phyloP scores from a whole-genome alignment of 495 filamentous ascomycete species.

The Amniculicola lignicola region DNA sequence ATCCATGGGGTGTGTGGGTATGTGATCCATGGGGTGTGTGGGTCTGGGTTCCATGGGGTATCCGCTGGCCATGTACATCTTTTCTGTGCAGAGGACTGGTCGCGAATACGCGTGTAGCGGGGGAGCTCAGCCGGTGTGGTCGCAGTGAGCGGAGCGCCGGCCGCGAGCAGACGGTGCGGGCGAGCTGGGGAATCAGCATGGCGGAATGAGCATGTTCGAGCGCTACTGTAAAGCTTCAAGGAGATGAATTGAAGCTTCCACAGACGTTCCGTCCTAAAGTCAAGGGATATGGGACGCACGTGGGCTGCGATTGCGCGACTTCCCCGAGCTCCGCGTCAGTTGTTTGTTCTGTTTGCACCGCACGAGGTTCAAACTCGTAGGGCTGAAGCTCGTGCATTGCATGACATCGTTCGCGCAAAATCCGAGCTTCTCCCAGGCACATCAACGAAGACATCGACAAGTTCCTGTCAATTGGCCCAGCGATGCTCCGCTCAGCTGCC shows the following conservation, averaged over 20 bases:
- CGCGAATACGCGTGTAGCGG: slow-evolving; percentile 35
- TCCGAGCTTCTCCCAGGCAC: too few relatives aligned
- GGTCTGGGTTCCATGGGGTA: slow-evolving; percentile 16
- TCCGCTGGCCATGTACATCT: slow-evolving; percentile 35
- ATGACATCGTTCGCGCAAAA: too few relatives aligned
- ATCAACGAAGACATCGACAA: too few relatives aligned
- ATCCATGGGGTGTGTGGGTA: slow-evolving; percentile 4
- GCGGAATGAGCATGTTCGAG: slow-evolving; percentile 6
- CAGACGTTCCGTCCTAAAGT: too few relatives aligned
- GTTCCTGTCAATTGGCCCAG: background rate
- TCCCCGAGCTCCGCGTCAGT: too few relatives aligned
- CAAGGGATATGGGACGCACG: too few relatives aligned
- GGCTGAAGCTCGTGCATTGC: too few relatives aligned
- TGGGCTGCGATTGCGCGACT: too few relatives aligned
- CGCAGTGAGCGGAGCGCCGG: slow-evolving; percentile 10
- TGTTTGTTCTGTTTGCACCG: too few relatives aligned
- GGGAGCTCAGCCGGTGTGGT: background rate
- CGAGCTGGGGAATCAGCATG: slow-evolving; percentile 22
- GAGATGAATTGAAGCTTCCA: slow-evolving; percentile 3
- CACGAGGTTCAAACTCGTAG: too few relatives aligned
- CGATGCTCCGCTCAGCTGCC: slow-evolving; percentile 15
- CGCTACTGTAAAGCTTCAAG: too few relatives aligned
- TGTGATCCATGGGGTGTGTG: too few relatives aligned
- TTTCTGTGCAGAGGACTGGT: slow-evolving; percentile 42
- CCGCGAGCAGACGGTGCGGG: slow-evolving; percentile 14